These are phyloP conservation scores for Verticillium dahliae DNA, from an alignment of 2,329 filamentous ascomycete genomes.

Conservation along the genomic window DNA sequence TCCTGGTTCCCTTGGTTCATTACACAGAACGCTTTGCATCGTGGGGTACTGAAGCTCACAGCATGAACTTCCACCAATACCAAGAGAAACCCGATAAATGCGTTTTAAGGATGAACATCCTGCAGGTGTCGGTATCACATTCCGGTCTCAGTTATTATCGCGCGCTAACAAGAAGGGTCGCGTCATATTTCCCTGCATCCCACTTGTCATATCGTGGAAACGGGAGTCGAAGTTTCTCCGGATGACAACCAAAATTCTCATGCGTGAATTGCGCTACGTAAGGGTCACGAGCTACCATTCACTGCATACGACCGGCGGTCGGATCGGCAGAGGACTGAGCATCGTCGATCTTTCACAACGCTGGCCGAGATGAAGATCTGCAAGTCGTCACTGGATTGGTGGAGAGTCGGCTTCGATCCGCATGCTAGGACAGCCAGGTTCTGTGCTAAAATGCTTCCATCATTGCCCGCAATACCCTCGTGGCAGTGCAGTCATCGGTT, in stretches of 20 bases:
- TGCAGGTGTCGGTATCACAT: too few relatives aligned
- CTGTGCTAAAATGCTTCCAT: neutral
- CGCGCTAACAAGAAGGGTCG: too few relatives aligned
- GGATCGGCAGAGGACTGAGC: neutral
- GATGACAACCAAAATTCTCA: too few relatives aligned
- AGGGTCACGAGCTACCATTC: too few relatives aligned
- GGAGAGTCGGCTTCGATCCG: neutral
- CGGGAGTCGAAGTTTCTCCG: too few relatives aligned
- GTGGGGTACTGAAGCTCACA: neutral
- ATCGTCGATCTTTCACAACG: neutral
- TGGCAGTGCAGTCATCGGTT: neutral
- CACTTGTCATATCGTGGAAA: too few relatives aligned
- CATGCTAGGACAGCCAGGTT: neutral
- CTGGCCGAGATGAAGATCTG: neutral
- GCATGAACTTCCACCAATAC: too few relatives aligned
- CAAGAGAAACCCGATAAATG: too few relatives aligned
- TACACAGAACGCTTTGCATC: neutral
- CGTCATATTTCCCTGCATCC: too few relatives aligned
- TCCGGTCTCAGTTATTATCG: too few relatives aligned
- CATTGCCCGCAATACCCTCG: neutral
- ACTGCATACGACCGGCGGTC: neutral
- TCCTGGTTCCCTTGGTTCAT: neutral
- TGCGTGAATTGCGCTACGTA: too few relatives aligned
- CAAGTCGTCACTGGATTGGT: neutral
- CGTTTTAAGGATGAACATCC: too few relatives aligned